A percentile compares a stretch with the other conserved stretches of the same genome.
These are phyloP conservation scores for Linderniella brevidens DNA, from an alignment of 257 asterid genomes.

Conservation along the genomic window DNA sequence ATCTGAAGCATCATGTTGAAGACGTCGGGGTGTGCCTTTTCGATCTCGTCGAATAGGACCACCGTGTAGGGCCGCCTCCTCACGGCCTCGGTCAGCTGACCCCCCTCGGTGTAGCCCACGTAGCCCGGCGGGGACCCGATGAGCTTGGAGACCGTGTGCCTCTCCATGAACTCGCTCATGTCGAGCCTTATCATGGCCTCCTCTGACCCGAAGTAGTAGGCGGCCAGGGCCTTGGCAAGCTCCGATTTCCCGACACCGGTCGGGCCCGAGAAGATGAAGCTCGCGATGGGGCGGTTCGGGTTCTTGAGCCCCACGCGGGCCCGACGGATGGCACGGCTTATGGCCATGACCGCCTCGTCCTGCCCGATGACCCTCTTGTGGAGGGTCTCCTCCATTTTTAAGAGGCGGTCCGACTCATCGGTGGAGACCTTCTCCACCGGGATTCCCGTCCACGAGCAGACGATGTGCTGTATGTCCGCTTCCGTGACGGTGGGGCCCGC, in stretches of 20 bases:
- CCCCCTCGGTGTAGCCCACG: constrained; percentile 68
- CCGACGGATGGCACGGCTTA: constrained; percentile 68
- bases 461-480: constrained; percentile 87
- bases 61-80: constrained; percentile 64
- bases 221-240: constrained; percentile 61
- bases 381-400: constrained; percentile 91
- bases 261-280: constrained; percentile 81
- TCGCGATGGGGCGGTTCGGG: constrained; percentile 30
- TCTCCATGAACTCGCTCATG: constrained; percentile 91
- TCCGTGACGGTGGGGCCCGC: constrained; percentile 78
- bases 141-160: constrained; percentile 72
- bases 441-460: constrained; percentile 93
- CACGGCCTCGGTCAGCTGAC: constrained; percentile 73
- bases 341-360: constrained; percentile 70
- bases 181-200: constrained; percentile 81
- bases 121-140: constrained; percentile 89
- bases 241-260: constrained; percentile 92
- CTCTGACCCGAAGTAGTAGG: constrained; percentile 73
- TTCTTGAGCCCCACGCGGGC: constrained; percentile 17
- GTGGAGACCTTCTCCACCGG: constrained; percentile 90
- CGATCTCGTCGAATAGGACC: constrained; percentile 68
- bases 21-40: constrained; percentile 75
- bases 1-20: constrained; percentile 79
- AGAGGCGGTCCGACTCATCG: constrained; percentile 87
- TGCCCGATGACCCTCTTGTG: constrained; percentile 66